phyloP scores from a whole-genome alignment of 225 moss, liverwort and hornwort species.

The Ulota crispa region DNA sequence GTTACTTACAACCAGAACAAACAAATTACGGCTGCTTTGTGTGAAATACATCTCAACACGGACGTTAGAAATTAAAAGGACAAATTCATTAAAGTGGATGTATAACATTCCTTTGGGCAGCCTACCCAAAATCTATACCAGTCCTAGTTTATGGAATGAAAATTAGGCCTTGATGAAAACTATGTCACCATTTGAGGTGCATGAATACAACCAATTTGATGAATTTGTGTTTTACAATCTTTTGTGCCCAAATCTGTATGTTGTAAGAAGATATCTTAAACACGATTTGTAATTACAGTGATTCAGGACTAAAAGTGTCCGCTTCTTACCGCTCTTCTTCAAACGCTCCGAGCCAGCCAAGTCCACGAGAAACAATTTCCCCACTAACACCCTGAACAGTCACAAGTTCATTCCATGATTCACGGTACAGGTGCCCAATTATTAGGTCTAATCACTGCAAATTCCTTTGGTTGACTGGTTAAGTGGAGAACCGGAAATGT shows the following conservation, averaged over 20 bases:
- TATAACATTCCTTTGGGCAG: no score
- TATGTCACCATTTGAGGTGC: no score
- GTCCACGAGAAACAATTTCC: slow-evolving; percentile 82
- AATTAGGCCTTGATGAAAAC: no score
- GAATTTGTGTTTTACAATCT: neutral
- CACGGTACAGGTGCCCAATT: neutral
- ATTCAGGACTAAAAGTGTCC: neutral
- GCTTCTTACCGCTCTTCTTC: slow-evolving; percentile 73
- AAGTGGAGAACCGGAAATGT: neutral
- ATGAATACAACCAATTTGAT: no score
- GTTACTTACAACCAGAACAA: neutral
- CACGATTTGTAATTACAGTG: neutral
- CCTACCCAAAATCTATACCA: no score
- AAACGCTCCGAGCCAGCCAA: slow-evolving; percentile 90
- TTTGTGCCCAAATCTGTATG: accelerated
- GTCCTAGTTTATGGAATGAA: no score
- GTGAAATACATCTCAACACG: neutral
- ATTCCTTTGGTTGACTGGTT: neutral
- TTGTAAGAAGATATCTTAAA: neutral
- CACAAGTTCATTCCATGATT: neutral
- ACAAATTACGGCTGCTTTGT: neutral
- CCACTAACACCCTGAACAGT: slow-evolving; percentile 66
- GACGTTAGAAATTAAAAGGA: neutral
- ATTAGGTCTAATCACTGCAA: neutral
- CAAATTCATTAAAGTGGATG: no score